These are phyloP conservation scores for Lachnellula arida DNA, from an alignment of 2,329 filamentous ascomycete species.

Conservation along the genomic window DNA sequence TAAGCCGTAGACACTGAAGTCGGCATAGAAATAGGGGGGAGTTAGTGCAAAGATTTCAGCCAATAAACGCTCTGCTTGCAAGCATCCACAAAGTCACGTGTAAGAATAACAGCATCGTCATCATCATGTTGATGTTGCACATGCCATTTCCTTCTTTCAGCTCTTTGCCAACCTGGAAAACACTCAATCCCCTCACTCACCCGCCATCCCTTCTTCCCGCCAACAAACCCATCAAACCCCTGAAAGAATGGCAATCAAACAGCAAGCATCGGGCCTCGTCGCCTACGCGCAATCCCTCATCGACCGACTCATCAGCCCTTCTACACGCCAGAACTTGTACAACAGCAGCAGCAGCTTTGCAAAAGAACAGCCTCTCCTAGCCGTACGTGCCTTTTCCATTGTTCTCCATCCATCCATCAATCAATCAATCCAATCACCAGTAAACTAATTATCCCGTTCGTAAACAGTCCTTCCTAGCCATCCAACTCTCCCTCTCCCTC, in stretches of 20 bases:
- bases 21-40: too few species aligned
- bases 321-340: slow-evolving; percentile 54
- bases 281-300: slow-evolving; percentile 29
- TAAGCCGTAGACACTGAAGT: too few species aligned
- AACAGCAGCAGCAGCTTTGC: slow-evolving; percentile 52
- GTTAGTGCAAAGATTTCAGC: too few species aligned
- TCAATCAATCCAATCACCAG: not conserved
- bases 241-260: slow-evolving; percentile 18
- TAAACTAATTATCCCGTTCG: slow-evolving; percentile 7
- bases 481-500: slow-evolving; percentile 60
- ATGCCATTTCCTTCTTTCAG: not conserved
- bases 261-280: slow-evolving; percentile 17
- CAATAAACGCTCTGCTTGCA: too few species aligned
- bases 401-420: not conserved
- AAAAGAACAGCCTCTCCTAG: slow-evolving; percentile 60
- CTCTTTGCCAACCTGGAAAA: not conserved
- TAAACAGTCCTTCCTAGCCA: slow-evolving; percentile 59
- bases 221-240: not conserved
- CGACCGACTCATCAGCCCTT: slow-evolving; percentile 53
- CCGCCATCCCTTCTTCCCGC: not conserved
- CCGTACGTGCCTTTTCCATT: slow-evolving; percentile 45
- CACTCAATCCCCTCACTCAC: not conserved
- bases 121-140: not conserved
- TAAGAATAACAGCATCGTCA: not conserved
- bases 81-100: too few species aligned